A percentile compares a stretch with the other conserved stretches of the same genome.
Conservation (phyloP, 2,329 filamentous ascomycete species). For the Epichloe festucae region DNA sequence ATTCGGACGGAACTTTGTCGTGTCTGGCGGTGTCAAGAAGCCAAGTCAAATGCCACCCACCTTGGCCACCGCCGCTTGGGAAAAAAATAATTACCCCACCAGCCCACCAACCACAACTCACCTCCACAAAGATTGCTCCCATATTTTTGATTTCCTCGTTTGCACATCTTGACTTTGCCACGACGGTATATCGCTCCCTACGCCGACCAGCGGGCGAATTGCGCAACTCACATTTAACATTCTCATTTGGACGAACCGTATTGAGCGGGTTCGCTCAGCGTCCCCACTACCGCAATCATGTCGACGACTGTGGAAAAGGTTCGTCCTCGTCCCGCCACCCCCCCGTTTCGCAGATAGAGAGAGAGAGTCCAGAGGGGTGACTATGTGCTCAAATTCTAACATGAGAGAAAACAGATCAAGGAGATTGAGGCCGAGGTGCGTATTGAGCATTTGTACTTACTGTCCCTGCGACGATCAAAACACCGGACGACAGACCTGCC, state of each 20-base stretch:
- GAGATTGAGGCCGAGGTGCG: slow-evolving; percentile 88
- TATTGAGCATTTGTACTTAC: slow-evolving; percentile 7
- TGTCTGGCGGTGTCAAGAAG: background rate
- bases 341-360: background rate
- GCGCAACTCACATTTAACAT: background rate
- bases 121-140: background rate
- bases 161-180: background rate
- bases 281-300: slow-evolving; percentile 47
- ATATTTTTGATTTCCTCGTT: background rate
- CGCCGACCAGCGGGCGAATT: background rate
- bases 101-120: background rate
- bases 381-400: slow-evolving; percentile 18
- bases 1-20: background rate
- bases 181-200: background rate
- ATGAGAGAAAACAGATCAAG: slow-evolving; percentile 59
- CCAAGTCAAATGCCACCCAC: background rate
- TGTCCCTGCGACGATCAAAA: no score
- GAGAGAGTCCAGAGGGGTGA: background rate
- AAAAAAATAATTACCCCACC: slow-evolving; percentile 28
- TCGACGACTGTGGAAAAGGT: slow-evolving; percentile 96
- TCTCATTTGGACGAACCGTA: background rate
- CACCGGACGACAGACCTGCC: no score
- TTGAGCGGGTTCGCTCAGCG: background rate
- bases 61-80: slow-evolving; percentile 1
- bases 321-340: slow-evolving; percentile 16